Evolutionary conservation across 1,284 basidiomycete genomes (phyloP).

Genomic region (Tilletia setariae): DNA sequence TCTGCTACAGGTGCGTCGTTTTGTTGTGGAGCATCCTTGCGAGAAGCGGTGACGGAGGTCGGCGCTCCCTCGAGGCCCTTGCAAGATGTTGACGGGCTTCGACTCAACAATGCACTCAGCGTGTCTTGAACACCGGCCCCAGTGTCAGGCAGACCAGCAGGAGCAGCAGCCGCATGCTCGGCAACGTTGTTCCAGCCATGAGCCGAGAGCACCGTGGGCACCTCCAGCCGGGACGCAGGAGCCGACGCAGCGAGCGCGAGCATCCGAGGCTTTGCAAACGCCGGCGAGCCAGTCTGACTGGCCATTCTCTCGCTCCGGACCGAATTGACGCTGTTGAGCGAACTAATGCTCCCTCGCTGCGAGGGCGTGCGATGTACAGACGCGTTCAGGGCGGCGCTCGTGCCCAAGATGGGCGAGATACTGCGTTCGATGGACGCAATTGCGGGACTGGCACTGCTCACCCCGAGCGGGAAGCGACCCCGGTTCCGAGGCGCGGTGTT

Average conservation of each 20-base stretch:
- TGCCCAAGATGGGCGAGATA: too few species aligned
- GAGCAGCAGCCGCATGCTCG: background rate
- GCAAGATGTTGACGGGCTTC: background rate
- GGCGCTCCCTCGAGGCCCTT: too few species aligned
- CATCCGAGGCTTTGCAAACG: background rate
- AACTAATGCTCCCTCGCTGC: conserved; percentile 12
- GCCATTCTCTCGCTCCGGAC: background rate
- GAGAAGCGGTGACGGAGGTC: too few species aligned
- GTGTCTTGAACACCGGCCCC: background rate
- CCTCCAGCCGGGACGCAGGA: conserved; percentile 10
- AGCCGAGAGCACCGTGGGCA: conserved; percentile 9
- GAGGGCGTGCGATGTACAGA: background rate
- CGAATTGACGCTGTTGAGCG: conserved; percentile 11
- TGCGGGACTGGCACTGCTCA: too few species aligned
- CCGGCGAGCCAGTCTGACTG: background rate
- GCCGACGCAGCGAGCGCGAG: conserved; percentile 1
- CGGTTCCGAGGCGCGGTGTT: background rate
- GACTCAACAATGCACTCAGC: conserved; percentile 9
- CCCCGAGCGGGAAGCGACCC: too few species aligned
- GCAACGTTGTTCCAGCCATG: background rate
- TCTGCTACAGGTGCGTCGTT: background rate
- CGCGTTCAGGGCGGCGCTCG: too few species aligned
- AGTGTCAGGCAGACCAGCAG: background rate
- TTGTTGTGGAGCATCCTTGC: too few species aligned
- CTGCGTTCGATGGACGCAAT: too few species aligned